Evolutionary conservation across 78 protist species (phyloP), one percentile per base, ranked within the genome.

Genomic region (Dictyostelium firmibasis): DNA sequence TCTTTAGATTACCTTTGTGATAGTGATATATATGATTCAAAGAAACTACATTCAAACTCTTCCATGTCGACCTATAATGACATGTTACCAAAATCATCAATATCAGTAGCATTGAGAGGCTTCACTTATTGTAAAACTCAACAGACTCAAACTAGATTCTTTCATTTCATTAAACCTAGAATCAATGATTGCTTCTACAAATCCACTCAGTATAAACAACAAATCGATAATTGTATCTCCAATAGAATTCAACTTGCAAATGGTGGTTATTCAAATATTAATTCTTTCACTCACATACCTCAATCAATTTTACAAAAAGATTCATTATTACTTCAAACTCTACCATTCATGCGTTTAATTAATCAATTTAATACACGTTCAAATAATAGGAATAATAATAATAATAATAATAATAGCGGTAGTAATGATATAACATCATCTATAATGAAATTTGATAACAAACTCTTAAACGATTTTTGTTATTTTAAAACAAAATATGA

Each of bases 41-140:
- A 27, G 23, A 47, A 35, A 25, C 57, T 11, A 27, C 50, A 81
- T 69, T 35, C 7, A 20, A 7, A n/a, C 25, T 14, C 25, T 11
- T 79, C 64, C 0, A 44, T 31, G 4, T 50, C 82, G 4, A 69
- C 38, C 81, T 83, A 57, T 35, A 79, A 81, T 18, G 69, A 38
- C 16, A 81, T 47, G 85, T 27, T 47, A 20, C 86, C 86, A 7
- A 69, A 82, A 60, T n/a, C 75, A 8, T 41, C 88, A 20, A 89
- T 81, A 23, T 89, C 94, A 0, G 38, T 89, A 7, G 70, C 82
- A 64, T 64, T 89, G 11, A 41, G 94, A 89, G 94, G 94, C 20
- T 47, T 89, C 36, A 81, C 79, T 23, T 89, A 70, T 69, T 31
- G 69, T 25, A 85, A 89, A 64, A 81, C 86, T 1, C 50, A 41